phyloP scores from a whole-genome alignment of 2,329 filamentous ascomycete genomes.

The Aspergillus fischeri region DNA sequence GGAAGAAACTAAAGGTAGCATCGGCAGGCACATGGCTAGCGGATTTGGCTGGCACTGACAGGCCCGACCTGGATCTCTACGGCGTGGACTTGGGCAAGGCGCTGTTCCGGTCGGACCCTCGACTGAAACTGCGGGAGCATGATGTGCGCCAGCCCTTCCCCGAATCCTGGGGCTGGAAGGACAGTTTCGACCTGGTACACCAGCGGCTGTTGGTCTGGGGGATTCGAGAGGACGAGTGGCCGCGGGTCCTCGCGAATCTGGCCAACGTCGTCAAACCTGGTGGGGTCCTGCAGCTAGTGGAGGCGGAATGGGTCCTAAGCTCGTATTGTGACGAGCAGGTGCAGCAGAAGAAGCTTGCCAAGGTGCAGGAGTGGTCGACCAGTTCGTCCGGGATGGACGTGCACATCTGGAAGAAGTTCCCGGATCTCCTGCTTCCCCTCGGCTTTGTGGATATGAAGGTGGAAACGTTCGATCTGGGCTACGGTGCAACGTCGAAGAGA shows the following conservation, averaged over 20 bases:
- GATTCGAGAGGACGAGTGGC: conserved; percentile 7
- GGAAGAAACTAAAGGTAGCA: not conserved
- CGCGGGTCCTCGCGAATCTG: conserved; percentile 3
- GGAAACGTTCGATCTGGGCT: conserved; percentile 5
- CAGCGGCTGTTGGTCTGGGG: conserved; percentile 12
- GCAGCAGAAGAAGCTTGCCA: conserved; percentile 5
- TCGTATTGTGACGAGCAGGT: conserved; percentile 1
- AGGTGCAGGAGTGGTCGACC: conserved; percentile 7
- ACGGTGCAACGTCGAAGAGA: conserved; percentile 4
- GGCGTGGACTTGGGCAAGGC: conserved; percentile 8
- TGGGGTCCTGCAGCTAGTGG: conserved; percentile 9
- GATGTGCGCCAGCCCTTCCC: conserved; percentile 9
- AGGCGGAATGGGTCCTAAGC: conserved; percentile 8
- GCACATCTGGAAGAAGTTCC: conserved; percentile 7
- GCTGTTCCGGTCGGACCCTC: conserved; percentile 1
- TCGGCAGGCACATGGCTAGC: conserved; percentile 7
- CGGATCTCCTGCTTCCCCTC: not conserved
- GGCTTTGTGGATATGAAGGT: conserved; percentile 7
- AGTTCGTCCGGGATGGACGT: conserved; percentile 8
- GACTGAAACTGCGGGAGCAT: conserved; percentile 2
- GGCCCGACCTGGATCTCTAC: conserved; percentile 2
- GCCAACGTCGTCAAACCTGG: conserved; percentile 4
- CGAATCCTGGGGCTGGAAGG: not conserved
- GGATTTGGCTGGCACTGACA: conserved; percentile 2
- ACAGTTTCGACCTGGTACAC: conserved; percentile 9